Conservation (phyloP, 2,329 filamentous ascomycete genomes). For the Tolypocladium pustulatum region DNA sequence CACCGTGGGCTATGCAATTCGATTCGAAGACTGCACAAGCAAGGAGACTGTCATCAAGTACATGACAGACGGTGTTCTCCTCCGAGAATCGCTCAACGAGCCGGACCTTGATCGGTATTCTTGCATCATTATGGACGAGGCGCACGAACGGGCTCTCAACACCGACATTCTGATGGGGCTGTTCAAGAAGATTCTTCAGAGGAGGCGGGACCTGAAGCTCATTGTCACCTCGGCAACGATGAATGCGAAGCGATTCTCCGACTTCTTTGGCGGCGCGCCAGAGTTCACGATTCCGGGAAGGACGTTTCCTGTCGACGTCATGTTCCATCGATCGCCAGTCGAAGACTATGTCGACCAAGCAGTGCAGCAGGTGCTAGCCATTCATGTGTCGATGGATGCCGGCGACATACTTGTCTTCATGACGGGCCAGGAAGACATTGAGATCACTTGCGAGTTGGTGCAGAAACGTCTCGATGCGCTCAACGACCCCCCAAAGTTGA, state of each 20-base stretch:
- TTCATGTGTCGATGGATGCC: slow-evolving; percentile 86
- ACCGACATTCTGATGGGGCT: slow-evolving; percentile 96
- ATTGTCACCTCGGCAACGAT: slow-evolving; percentile 98
- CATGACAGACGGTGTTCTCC: slow-evolving; percentile 94
- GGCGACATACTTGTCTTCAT: slow-evolving; percentile 98
- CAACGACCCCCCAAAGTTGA: slow-evolving; percentile 89
- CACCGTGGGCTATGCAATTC: slow-evolving; percentile 90
- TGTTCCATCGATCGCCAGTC: slow-evolving; percentile 88
- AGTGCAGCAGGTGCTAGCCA: slow-evolving; percentile 89
- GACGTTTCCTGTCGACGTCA: slow-evolving; percentile 93
- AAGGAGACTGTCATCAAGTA: slow-evolving; percentile 96
- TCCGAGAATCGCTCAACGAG: slow-evolving; percentile 88
- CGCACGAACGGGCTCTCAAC: slow-evolving; percentile 91
- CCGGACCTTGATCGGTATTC: slow-evolving; percentile 91
- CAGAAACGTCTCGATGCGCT: slow-evolving; percentile 78
- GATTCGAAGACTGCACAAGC: slow-evolving; percentile 96
- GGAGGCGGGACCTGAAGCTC: slow-evolving; percentile 82
- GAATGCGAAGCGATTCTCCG: slow-evolving; percentile 93
- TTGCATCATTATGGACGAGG: slow-evolving; percentile 99
- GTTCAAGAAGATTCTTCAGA: slow-evolving; percentile 91
- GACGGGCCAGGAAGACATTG: slow-evolving; percentile 98
- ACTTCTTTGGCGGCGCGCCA: slow-evolving; percentile 91
- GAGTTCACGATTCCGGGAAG: slow-evolving; percentile 94
- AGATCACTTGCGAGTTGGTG: slow-evolving; percentile 87
- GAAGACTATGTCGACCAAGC: slow-evolving; percentile 97